Evolutionary conservation across 148 eudicot genomes (phyloP), one percentile per base, ranked within the genome.

Genomic region (Persicaria tinctoria): DNA sequence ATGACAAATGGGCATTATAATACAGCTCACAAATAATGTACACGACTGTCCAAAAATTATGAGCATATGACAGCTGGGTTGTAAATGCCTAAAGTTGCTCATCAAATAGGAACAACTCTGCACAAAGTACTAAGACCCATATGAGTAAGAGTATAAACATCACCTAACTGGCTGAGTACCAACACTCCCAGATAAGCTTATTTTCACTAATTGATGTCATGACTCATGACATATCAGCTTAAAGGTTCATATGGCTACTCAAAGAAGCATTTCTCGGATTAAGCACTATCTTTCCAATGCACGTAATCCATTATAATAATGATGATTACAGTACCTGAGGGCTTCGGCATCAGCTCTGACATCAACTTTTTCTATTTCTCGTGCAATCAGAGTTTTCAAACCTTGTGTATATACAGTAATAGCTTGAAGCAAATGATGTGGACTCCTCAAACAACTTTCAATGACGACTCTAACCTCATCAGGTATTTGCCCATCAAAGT

Each of bases 331-430:
- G 44, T 74, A 95, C 99, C 97, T 95, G 70, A 95, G 87, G 60
- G 91, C 86, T 85, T 95, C 99, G 62, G 99, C 99, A 89, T 95
- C 99, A 75, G 92, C 99, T 87, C 97, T 85, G 75, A 90, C 89
- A 80, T 95, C 97, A 85, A 95, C 89, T 82, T 95, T 95, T 76
- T 95, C 99, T 79, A 84, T 89, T 82, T 95, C 99, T 77, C 85
- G 85, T 56, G 80, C 47, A 69, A 95, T 90, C 74, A 84, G 38
- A 45, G 86, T 81, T 78, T 81, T 89, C 84, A 95, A 79, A 73
- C 92, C 82, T 78, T 95, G 94, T 47, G 96, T 81, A 85, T 89
- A 92, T 16, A 87, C 79, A 79, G 90, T 90, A 69, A 95, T 84
- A 71, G 97, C 94, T 79, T 84, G 97, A 56, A 92, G 96, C 81